phyloP scores from a whole-genome alignment of 441 rosid species.

The Pelargonium myrrhifolium region DNA sequence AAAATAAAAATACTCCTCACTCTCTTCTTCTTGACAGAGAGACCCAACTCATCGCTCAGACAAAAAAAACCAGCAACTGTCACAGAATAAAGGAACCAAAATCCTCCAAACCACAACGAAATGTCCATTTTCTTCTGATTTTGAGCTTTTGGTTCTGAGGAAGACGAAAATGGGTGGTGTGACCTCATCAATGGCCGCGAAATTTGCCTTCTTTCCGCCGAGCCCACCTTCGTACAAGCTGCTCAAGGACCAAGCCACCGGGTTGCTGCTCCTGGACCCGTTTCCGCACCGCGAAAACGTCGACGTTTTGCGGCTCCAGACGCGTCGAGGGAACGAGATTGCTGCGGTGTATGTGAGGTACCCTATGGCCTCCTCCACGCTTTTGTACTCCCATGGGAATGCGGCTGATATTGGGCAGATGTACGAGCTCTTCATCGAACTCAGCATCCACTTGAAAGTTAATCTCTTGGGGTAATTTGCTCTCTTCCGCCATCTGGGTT shows the following conservation, averaged over 20 bases:
- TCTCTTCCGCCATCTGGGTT: background rate
- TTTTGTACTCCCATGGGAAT: conserved; percentile 62
- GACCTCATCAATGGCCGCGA: conserved; percentile 75
- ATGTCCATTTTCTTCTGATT: background rate
- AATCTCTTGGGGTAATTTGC: conserved; percentile 55
- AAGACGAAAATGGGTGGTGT: conserved; percentile 50
- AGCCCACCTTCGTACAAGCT: conserved; percentile 68
- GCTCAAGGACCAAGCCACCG: conserved; percentile 33
- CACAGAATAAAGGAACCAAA: background rate
- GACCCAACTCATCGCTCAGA: background rate
- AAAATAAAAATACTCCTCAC: background rate
- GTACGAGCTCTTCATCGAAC: conserved; percentile 66
- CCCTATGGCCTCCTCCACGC: conserved; percentile 60
- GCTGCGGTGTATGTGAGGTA: conserved; percentile 52
- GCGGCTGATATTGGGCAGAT: conserved; percentile 71
- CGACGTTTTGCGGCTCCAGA: conserved; percentile 43
- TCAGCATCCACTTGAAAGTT: conserved; percentile 59
- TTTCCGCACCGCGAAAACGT: conserved; percentile 62
- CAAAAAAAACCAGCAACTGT: background rate
- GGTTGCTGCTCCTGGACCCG: conserved; percentile 40
- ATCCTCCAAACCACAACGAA: no score
- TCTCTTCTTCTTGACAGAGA: background rate
- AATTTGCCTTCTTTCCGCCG: conserved; percentile 63
- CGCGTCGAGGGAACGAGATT: conserved; percentile 54
- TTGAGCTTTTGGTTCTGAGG: background rate